Evolutionary conservation across 139 green algal genomes (phyloP).

Genomic region (Yamagishiella unicocca): DNA sequence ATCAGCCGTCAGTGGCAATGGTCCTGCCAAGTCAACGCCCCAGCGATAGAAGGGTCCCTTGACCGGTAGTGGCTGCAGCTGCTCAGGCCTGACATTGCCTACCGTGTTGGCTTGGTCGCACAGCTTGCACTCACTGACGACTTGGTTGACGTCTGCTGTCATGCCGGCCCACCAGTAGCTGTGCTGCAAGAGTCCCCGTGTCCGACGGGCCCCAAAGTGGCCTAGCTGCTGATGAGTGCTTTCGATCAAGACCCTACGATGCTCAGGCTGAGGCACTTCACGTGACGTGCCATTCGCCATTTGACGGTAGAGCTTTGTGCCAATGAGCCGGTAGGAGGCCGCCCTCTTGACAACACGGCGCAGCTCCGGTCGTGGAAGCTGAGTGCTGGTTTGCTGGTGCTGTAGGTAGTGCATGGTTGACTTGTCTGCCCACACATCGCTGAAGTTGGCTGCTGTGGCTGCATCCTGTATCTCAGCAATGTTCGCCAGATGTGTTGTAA

Average conservation of each 20-base stretch:
- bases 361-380: neutral
- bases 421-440: no score
- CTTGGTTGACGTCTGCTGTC: neutral
- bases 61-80: conserved; percentile 47
- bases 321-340: neutral
- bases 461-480: neutral
- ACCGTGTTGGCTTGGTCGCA: conserved; percentile 15
- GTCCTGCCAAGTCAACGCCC: conserved; percentile 34
- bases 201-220: conserved; percentile 8
- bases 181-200: neutral
- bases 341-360: neutral
- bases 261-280: neutral
- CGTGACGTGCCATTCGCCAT: neutral
- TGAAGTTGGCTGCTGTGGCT: no score
- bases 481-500: neutral
- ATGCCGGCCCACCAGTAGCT: conserved; percentile 43
- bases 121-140: conserved; percentile 1
- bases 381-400: no score
- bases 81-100: no score
- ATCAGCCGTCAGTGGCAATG: neutral
- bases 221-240: neutral
- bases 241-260: neutral
- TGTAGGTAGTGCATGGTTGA: no score
- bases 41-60: conserved; percentile 46
- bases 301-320: no score